Percentiles rank a stretch among this genome's conserved stretches.
Conservation (phyloP, 768 basidiomycete species). For the Macrolepiota fuliginosa region DNA sequence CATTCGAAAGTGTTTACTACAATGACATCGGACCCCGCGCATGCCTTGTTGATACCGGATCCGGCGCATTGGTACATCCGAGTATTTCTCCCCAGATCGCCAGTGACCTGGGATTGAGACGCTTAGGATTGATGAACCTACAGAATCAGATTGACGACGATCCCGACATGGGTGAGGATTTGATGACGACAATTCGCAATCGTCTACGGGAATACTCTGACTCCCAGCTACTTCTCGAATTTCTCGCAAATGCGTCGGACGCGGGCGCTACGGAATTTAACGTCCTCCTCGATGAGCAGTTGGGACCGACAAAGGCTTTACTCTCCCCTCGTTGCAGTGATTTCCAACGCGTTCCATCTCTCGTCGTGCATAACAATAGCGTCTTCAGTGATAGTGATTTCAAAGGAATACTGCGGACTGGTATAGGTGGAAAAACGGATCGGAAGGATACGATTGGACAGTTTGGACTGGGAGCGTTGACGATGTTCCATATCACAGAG, state of each 20-base stretch:
- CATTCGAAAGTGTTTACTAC: constrained; percentile 28
- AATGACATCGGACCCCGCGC: constrained; percentile 39
- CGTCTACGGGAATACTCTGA: constrained; percentile 40
- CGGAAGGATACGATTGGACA: constrained; percentile 40
- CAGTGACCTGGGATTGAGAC: constrained; percentile 26
- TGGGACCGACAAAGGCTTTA: constrained; percentile 15
- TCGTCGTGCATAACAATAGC: constrained; percentile 44
- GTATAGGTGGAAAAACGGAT: constrained; percentile 40
- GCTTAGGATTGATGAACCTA: constrained; percentile 33
- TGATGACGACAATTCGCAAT: constrained; percentile 39
- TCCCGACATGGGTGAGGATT: constrained; percentile 40
- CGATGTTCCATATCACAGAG: constrained; percentile 52
- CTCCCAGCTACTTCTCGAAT: constrained; percentile 44
- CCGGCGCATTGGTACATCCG: constrained; percentile 27
- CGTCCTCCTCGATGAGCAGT: constrained; percentile 34
- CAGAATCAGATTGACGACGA: constrained; percentile 18
- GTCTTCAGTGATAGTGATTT: constrained; percentile 41
- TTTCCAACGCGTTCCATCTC: constrained; percentile 33
- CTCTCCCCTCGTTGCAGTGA: constrained; percentile 32
- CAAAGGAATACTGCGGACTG: constrained; percentile 40
- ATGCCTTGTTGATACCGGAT: constrained; percentile 17
- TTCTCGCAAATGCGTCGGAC: constrained; percentile 52
- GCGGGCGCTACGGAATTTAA: constrained; percentile 41
- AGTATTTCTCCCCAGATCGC: constrained; percentile 29
- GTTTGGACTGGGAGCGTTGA: constrained; percentile 50